Evolutionary conservation across 805 yeast species (phyloP), one percentile per base, ranked within the genome.

Genomic region (Monosporozyma servazzii): DNA sequence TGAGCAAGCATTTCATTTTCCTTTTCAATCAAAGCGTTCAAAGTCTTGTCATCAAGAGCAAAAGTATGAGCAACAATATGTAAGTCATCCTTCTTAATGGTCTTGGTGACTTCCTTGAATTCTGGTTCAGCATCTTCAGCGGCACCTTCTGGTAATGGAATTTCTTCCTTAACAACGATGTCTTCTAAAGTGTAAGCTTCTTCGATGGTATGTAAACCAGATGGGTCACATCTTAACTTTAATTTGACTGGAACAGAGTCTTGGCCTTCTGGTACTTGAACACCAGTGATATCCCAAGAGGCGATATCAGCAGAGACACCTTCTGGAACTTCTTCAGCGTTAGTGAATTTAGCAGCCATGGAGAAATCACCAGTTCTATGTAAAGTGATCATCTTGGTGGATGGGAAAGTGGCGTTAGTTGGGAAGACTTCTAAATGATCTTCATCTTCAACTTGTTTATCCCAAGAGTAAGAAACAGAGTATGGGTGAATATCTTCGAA

Each of bases 341-440:
- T 74, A 51, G 96, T 85, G 81, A 88, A 91, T 65, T 77, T 80
- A 58, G 97, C 97, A 66, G 80, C 82, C 61, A 93, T 76, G 64
- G 81, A 80, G 71, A 93, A 93, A 72, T 90, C 96, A 53, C 83
- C 85, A 58, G 83, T 79, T 79, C 98, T 86, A 82, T 82, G 89
- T 68, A 93, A 77, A 53, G 99, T 91, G 69, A 93, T 87, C 69
- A 89, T 81, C 79, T 93, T 93, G 59, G 98, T 89, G 55, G 93
- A 80, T 75, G 99, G 99, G 86, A 80, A 88, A 50, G 80, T 67
- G 54, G 95, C 90, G 54, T 96, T 96, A 64, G 79, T 79, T 67
- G 96, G 95, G 95, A 93, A 93, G 51, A 93, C 99, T 75, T 93
- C 98, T 71, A 93, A 77, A 69, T 87, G 89, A 54, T 87, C 85